These are phyloP conservation scores for Colletotrichum tabaci DNA, from an alignment of 2,329 filamentous ascomycete species.

Conservation along the genomic window DNA sequence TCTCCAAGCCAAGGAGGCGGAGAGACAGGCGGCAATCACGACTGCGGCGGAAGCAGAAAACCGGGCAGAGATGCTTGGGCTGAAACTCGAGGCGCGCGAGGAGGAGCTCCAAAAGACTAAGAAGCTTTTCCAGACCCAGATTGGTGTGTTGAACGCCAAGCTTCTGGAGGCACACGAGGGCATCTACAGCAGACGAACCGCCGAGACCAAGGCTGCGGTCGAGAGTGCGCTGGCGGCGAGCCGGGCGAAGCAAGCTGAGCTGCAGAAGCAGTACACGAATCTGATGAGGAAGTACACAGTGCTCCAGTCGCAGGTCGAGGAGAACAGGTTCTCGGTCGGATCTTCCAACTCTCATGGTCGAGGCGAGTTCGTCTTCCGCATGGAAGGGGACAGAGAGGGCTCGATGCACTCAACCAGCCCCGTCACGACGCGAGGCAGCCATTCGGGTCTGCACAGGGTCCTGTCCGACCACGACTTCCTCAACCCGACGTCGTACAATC, in stretches of 20 bases:
- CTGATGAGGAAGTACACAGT: slow-evolving; percentile 67
- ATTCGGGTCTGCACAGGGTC: slow-evolving; percentile 53
- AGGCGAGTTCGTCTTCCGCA: slow-evolving; percentile 40
- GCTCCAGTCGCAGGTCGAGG: slow-evolving; percentile 59
- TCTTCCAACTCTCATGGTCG: slow-evolving; percentile 40
- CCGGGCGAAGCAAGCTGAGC: slow-evolving; percentile 66
- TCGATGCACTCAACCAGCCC: slow-evolving; percentile 53
- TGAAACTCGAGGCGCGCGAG: slow-evolving; percentile 69
- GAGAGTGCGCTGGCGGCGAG: slow-evolving; percentile 66
- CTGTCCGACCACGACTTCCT: slow-evolving; percentile 61
- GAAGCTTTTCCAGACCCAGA: slow-evolving; percentile 63
- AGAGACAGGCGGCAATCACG: slow-evolving; percentile 70
- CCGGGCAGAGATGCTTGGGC: slow-evolving; percentile 70
- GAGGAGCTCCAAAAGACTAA: slow-evolving; percentile 61
- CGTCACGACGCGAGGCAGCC: slow-evolving; percentile 52
- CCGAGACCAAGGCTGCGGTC: slow-evolving; percentile 55
- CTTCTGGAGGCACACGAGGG: slow-evolving; percentile 57
- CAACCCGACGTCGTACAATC: slow-evolving; percentile 60
- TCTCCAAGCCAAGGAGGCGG: slow-evolving; percentile 75
- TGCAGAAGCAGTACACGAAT: slow-evolving; percentile 66
- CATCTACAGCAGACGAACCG: slow-evolving; percentile 45
- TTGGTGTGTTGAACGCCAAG: slow-evolving; percentile 62
- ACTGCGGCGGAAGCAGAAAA: slow-evolving; percentile 72
- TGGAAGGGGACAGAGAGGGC: slow-evolving; percentile 43
- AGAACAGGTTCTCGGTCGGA: slow-evolving; percentile 38